Conservation (phyloP, 2,329 filamentous ascomycete species). For the Trichoderma lentiforme region DNA sequence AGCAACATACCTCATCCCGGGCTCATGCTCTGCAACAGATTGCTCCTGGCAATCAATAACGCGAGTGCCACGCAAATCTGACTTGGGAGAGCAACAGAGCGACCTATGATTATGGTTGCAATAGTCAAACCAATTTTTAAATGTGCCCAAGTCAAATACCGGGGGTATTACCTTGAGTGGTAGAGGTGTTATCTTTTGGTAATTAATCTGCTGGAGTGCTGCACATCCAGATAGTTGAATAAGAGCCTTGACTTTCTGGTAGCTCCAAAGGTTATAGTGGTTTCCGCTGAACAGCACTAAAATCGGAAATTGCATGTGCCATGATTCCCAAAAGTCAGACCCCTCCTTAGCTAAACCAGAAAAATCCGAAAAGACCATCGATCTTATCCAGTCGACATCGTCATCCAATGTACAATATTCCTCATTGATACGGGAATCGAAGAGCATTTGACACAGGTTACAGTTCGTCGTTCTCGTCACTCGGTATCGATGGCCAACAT, state of each 20-base stretch:
- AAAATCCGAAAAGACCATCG: rapidly evolving
- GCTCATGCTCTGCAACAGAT: not conserved
- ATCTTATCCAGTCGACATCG: not conserved
- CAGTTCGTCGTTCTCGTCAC: not conserved
- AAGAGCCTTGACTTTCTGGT: rapidly evolving
- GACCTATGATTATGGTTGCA: not conserved
- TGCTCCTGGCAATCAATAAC: not conserved
- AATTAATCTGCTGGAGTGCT: not conserved
- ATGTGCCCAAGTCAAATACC: not conserved
- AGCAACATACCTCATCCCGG: not conserved
- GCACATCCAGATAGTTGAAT: not conserved
- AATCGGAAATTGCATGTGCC: too few relatives aligned
- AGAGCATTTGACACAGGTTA: not conserved
- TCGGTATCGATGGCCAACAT: not conserved
- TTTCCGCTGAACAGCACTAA: too few relatives aligned
- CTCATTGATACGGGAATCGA: not conserved
- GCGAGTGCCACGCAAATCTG: not conserved
- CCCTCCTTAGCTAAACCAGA: too few relatives aligned
- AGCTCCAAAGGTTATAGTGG: too few relatives aligned
- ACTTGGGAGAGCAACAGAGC: not conserved
- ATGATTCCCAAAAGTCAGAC: too few relatives aligned
- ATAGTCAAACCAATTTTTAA: not conserved
- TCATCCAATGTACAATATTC: not conserved
- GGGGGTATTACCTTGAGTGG: not conserved
- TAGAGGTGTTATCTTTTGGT: not conserved